Base-by-base conservation (phyloP, 2,329 filamentous ascomycete species). In the Cylindrodendrum hubeiense region DNA sequence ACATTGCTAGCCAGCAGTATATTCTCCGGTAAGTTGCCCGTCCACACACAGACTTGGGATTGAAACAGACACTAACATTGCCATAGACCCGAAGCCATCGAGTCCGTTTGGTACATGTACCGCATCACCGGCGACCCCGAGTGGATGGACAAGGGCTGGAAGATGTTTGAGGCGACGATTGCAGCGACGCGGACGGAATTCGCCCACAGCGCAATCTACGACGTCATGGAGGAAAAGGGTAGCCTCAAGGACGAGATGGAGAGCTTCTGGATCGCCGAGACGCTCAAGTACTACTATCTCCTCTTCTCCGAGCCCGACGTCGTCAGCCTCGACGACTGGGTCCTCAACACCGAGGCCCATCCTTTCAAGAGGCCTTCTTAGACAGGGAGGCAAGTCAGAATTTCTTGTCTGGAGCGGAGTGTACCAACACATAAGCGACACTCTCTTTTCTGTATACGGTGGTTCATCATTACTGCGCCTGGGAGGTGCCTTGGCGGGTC, bases 221-320 rank as follows among this genome's bases (percentile, higher is more conserved):
- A 93, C 74, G 91, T 95, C 13, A 79, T 85, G 24, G 61, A 67
- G 6, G 63, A 78, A 1, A 77, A 84, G 19, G 79, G 84, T 1
- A 73, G 73, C 10, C 81, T 85, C 59, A 76, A 79, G 41, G 88
- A 94, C 77, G 83, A 85, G 71, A 95, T 95, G 92, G 92, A 97
- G 82, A 95, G 92, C 75, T 97, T 97, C 79, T 97, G 94, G 93
- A 84, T 94, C 66, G 92, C 92, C 4, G 94, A 97, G 84, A 97
- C 94, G 43, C 83, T 97, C 72, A 98, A 97, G 83, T 97, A 97
- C 76, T 97, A 96, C 71, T 97, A 94, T 77, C 79, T 97, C 61
- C 84, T 97, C 53, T 97, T 93, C 77, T 89, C 89, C 22, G 79
- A 90, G 60, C 90, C 91, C 0, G 83, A 85, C 54, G 80, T 91